Conservation (phyloP, 1,139 yeast species). For the Debaryomycetaceae sp. region DNA sequence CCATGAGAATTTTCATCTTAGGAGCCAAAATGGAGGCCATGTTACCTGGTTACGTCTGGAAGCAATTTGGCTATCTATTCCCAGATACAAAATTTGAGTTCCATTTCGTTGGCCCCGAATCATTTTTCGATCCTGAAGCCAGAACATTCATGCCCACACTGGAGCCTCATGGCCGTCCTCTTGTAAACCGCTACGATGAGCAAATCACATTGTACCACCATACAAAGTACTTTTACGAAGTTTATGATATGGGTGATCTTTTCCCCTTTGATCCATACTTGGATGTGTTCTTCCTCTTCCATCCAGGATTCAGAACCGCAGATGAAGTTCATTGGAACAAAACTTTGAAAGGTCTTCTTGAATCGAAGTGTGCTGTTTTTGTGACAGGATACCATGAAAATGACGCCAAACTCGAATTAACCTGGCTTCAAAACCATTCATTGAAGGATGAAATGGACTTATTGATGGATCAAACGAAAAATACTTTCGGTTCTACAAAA, state of each 20-base stretch:
- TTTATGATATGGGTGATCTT: conserved; percentile 88
- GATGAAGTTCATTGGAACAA: conserved; percentile 81
- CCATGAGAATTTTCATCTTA: conserved; percentile 81
- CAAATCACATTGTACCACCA: conserved; percentile 76
- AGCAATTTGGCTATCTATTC: conserved; percentile 81
- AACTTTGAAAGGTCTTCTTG: conserved; percentile 80
- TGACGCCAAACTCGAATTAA: conserved; percentile 68
- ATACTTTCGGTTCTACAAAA: conserved; percentile 80
- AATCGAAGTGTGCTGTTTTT: conserved; percentile 88
- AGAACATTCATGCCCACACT: conserved; percentile 35
- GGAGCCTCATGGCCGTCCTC: conserved; percentile 53
- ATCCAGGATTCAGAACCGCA: conserved; percentile 88
- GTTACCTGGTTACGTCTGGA: conserved; percentile 95
- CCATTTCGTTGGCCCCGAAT: conserved; percentile 93
- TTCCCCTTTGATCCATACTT: conserved; percentile 97
- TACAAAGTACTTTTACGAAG: conserved; percentile 85
- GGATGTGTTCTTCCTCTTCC: conserved; percentile 90
- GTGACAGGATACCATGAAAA: conserved; percentile 85
- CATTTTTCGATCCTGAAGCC: conserved; percentile 61
- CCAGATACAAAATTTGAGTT: conserved; percentile 81
- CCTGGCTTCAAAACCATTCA: conserved; percentile 66
- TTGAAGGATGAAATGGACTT: conserved; percentile 70
- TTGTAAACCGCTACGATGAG: conserved; percentile 71
- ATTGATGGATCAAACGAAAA: conserved; percentile 69
- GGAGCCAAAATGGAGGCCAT: conserved; percentile 95